Evolutionary conservation across 2,329 filamentous ascomycete genomes (phyloP), one percentile per base, ranked within the genome.

Genomic region (Nannizzia gypsea): DNA sequence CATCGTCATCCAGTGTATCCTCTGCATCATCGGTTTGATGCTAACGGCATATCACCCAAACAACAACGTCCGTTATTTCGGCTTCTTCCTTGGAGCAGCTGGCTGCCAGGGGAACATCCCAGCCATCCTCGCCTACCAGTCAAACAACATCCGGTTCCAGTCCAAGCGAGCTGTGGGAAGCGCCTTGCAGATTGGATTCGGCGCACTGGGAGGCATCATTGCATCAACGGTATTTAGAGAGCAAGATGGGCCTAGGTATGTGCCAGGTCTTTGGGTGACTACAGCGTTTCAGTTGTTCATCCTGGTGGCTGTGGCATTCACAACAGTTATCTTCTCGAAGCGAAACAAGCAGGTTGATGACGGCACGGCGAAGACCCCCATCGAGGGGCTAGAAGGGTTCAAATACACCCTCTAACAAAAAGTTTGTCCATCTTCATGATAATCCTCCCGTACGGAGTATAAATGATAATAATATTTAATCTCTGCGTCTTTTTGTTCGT

Each of bases 91-190:
- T 11, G 67, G 65, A 6, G 65, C 64, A 1, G 67, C 66, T 26
- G 70, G 70, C 5, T 65, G 63, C 6, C 67, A 71, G 15, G 66
- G 65, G 0, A 71, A 71, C 55, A 61, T 71, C 1, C 70, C 69
- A 2, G 66, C 68, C 1, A 63, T 66, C 6, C 68, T 72, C 59
- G 68, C 70, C 4, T 71, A 70, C 54, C 55, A 70, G 62, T 65
- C 69, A 11, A 72, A 71, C 60, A 71, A 72, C 56, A 69, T 70
- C 56, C 66, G 67, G 11, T 91, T 67, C 82, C 86, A 90, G 74
- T 90, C 87, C 85, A 91, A 90, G 77, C 82, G 88, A 48, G 87
- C 87, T 0, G 84, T 91, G 66, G 85, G 83, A 70, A 86, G 82
- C 60, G 86, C 88, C 3, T 85, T 84, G 0, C 80, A 90, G 4